A percentile compares a stretch with the other conserved stretches of the same genome.
These are phyloP conservation scores for Nicotiana rustica DNA, from an alignment of 305 asterid genomes.

Conservation along the genomic window DNA sequence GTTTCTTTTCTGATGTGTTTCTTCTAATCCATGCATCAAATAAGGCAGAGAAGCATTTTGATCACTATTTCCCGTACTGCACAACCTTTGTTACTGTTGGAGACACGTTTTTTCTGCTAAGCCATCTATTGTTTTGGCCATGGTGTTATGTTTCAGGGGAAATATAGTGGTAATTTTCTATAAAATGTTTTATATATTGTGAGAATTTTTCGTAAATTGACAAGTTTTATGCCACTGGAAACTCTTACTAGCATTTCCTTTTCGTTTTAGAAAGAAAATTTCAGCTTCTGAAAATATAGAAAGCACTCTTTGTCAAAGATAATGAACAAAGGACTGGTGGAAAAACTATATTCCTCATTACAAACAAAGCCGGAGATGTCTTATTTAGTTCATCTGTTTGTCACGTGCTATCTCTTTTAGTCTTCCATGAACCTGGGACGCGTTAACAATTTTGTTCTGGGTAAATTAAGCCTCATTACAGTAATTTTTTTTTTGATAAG, in stretches of 20 bases:
- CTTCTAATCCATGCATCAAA: neutral
- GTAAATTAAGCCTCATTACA: neutral
- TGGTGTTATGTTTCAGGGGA: neutral
- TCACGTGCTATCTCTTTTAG: neutral
- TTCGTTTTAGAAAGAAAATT: too few relatives aligned
- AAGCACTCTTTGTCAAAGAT: neutral
- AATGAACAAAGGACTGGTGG: neutral
- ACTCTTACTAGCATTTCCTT: neutral
- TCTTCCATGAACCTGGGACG: neutral
- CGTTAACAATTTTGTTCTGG: conserved; percentile 7
- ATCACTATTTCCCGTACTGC: conserved; percentile 6
- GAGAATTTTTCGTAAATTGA: neutral
- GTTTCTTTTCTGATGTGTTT: neutral
- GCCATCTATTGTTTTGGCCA: conserved; percentile 19
- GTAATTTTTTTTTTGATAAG: too few relatives aligned
- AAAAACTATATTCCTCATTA: neutral
- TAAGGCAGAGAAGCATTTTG: neutral
- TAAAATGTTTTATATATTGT: neutral
- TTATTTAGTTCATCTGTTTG: neutral
- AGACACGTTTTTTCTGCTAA: neutral
- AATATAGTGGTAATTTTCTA: neutral
- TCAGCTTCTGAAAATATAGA: neutral
- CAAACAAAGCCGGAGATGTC: conserved; percentile 22
- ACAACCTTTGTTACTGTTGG: neutral
- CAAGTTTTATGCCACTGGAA: neutral